Conservation (phyloP, 1,139 yeast species). For the Candida tropicalis region DNA sequence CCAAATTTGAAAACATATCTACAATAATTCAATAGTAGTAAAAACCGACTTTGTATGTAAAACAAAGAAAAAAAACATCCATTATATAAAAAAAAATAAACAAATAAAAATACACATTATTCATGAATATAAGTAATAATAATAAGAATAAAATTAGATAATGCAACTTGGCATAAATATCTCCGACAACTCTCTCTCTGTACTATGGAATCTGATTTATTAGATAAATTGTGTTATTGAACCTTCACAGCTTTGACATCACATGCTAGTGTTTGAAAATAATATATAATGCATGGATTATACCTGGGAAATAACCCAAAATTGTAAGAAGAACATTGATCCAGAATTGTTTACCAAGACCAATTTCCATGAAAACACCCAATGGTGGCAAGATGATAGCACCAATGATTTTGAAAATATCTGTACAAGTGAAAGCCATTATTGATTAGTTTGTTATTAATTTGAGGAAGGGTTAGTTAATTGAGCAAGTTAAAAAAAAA, state of each 20-base stretch:
- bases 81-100: not conserved
- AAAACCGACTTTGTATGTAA: too few relatives aligned
- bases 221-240: too few relatives aligned
- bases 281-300: slow-evolving; percentile 64
- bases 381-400: slow-evolving; percentile 74
- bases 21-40: too few relatives aligned
- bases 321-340: slow-evolving; percentile 62
- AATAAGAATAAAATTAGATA: too few relatives aligned
- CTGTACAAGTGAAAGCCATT: slow-evolving; percentile 57
- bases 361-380: slow-evolving; percentile 73
- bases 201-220: too few relatives aligned
- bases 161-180: too few relatives aligned
- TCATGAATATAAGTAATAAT: not conserved
- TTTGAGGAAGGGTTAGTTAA: not conserved
- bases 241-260: not conserved
- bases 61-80: too few relatives aligned
- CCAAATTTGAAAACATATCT: too few relatives aligned
- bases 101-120: not conserved
- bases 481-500: not conserved
- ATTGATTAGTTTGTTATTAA: slow-evolving; percentile 3
- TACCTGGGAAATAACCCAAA: slow-evolving; percentile 68
- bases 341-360: slow-evolving; percentile 57
- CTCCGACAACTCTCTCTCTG: too few relatives aligned
- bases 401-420: slow-evolving; percentile 60
- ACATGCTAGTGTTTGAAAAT: slow-evolving; percentile 27